These are phyloP conservation scores for Nannochloropsis oceanica DNA, from an alignment of 108 stramenopile genomes.

Conservation along the genomic window DNA sequence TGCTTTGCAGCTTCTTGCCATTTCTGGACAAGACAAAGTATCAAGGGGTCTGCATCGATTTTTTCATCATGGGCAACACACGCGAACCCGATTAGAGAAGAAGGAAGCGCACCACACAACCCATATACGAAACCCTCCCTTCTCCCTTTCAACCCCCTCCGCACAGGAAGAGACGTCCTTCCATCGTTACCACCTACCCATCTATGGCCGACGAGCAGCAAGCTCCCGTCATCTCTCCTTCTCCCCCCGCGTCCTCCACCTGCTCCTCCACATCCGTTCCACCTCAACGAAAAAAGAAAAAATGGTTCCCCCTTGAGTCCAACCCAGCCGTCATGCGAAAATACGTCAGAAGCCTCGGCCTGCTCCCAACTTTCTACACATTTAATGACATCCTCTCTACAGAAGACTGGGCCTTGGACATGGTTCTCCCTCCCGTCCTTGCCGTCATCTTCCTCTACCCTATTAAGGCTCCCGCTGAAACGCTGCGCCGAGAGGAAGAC, in stretches of 20 bases:
- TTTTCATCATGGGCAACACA: too few species aligned
- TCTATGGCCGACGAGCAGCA: neutral
- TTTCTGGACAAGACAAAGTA: too few species aligned
- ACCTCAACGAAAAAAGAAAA: neutral
- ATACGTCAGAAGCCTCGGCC: conserved; percentile 1
- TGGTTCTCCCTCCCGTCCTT: conserved; percentile 39
- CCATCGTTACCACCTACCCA: too few species aligned
- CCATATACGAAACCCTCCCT: too few species aligned
- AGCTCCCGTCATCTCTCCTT: neutral
- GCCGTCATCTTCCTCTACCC: conserved; percentile 41
- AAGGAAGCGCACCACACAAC: too few species aligned
- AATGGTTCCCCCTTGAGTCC: conserved; percentile 13
- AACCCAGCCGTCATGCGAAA: conserved; percentile 13
- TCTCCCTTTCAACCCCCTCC: too few species aligned
- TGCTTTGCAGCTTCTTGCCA: too few species aligned
- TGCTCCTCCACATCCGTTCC: neutral
- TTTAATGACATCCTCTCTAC: conserved; percentile 37
- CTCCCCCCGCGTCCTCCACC: neutral
- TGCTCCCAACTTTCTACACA: neutral
- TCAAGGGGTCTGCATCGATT: too few species aligned
- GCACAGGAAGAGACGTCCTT: too few species aligned
- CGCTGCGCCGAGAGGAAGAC: conserved; percentile 22
- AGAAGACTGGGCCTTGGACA: conserved; percentile 43
- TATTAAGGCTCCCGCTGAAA: conserved; percentile 27
- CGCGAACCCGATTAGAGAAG: too few species aligned